These are phyloP conservation scores for Dalbergia oliveri DNA, from an alignment of 306 rosid genomes.

Conservation along the genomic window DNA sequence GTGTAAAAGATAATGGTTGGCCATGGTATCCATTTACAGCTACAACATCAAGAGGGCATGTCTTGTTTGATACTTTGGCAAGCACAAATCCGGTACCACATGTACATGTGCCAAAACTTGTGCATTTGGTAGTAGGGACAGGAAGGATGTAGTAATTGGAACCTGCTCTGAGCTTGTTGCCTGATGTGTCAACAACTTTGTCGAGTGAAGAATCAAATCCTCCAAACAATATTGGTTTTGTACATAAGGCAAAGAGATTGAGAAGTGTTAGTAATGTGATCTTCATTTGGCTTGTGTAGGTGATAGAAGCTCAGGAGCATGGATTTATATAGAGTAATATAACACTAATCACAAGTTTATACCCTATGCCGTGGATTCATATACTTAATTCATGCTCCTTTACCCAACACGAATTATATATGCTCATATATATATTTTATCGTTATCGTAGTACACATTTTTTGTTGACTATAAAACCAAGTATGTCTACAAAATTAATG, in stretches of 20 bases:
- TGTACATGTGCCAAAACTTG: neutral
- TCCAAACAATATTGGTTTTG: neutral
- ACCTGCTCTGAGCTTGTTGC: neutral
- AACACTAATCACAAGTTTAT: neutral
- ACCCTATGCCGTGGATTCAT: neutral
- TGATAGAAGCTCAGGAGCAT: neutral
- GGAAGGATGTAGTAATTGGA: conserved; percentile 40
- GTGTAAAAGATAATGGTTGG: conserved; percentile 46
- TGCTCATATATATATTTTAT: no score
- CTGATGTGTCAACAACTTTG: conserved; percentile 11
- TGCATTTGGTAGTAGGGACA: conserved; percentile 4
- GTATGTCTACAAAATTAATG: neutral
- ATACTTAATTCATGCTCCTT: neutral
- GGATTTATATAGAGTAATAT: neutral
- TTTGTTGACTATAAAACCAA: neutral
- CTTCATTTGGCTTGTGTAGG: conserved; percentile 12
- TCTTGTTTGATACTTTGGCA: conserved; percentile 7
- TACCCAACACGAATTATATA: neutral
- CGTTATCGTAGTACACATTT: neutral
- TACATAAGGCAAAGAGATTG: neutral
- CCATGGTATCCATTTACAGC: conserved; percentile 46
- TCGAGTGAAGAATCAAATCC: neutral
- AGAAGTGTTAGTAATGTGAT: neutral
- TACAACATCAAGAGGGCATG: conserved; percentile 50
- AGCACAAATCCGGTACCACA: conserved; percentile 45